phyloP scores from a whole-genome alignment of 306 rosid species.

The Erythrophleum fordii region DNA sequence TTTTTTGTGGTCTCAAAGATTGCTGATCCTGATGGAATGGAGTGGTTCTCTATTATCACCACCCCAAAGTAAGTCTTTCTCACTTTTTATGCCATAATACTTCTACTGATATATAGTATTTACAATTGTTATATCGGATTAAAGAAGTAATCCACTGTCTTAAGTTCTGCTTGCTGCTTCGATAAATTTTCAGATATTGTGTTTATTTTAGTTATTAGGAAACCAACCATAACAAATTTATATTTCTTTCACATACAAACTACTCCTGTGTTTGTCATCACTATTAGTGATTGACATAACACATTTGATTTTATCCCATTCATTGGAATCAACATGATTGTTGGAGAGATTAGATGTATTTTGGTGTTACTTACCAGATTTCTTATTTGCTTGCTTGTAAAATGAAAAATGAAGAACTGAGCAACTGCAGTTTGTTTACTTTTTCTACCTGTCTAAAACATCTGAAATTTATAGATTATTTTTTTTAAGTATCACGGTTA shows the following conservation, averaged over 20 bases:
- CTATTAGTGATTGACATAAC: background rate
- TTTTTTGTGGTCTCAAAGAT: conserved; percentile 90
- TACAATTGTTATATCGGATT: background rate
- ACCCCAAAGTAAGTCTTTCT: conserved; percentile 66
- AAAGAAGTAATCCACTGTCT: background rate
- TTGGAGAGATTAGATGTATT: too few relatives aligned
- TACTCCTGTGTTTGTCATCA: background rate
- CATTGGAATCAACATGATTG: background rate
- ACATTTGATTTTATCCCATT: background rate
- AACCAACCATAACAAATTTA: background rate
- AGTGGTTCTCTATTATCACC: conserved; percentile 88
- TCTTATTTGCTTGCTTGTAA: background rate
- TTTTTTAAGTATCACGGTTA: background rate
- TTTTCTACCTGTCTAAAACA: too few relatives aligned
- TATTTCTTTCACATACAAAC: background rate
- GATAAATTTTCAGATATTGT: background rate
- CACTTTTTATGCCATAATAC: background rate
- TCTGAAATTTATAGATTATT: too few relatives aligned
- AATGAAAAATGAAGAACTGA: background rate
- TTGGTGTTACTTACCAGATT: background rate
- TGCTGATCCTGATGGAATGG: conserved; percentile 75
- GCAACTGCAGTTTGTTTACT: too few relatives aligned
- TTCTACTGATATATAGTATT: background rate
- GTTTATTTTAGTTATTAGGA: too few relatives aligned
- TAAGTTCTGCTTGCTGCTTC: conserved; percentile 1